A percentile compares a stretch with the other conserved stretches of the same genome.
phyloP scores from a whole-genome alignment of 345 rosid genomes.

The Durio zibethinus region DNA sequence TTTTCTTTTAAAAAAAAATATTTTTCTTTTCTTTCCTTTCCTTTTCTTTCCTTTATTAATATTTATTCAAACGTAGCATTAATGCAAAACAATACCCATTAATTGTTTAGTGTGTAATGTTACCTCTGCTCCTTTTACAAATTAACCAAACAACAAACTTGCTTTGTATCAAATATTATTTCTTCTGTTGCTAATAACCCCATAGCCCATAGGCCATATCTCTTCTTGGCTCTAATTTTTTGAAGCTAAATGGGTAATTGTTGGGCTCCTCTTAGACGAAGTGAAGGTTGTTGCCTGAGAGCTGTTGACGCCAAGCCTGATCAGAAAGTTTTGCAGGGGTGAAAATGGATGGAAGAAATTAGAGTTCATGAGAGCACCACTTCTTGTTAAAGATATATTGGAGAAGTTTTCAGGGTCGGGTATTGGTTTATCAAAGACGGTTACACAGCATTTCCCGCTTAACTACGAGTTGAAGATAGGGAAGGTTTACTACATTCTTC shows the following conservation, averaged over 20 bases:
- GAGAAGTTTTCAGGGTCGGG: conserved; percentile 20
- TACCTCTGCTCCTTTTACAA: neutral
- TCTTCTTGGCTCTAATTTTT: neutral
- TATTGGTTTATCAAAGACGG: conserved; percentile 16
- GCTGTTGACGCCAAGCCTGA: neutral
- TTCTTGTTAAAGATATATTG: conserved; percentile 29
- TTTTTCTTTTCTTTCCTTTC: too few species aligned
- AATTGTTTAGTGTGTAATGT: neutral
- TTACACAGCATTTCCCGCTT: conserved; percentile 16
- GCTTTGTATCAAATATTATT: neutral
- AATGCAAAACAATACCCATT: conserved; percentile 9
- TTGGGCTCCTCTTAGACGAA: neutral
- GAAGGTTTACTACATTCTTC: conserved; percentile 26
- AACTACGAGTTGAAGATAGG: conserved; percentile 24
- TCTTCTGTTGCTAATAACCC: neutral
- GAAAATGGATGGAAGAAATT: conserved; percentile 31
- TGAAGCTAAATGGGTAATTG: conserved; percentile 24
- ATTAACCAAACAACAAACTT: neutral
- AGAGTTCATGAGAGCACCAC: conserved; percentile 18
- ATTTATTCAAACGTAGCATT: too few species aligned
- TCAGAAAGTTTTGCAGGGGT: conserved; percentile 24
- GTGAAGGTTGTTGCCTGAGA: conserved; percentile 14
- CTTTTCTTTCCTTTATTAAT: too few species aligned
- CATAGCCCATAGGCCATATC: neutral
- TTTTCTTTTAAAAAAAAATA: too few species aligned